Evolutionary conservation across 108 stramenopile species (phyloP).

Genomic region (Cyclotella cryptica): DNA sequence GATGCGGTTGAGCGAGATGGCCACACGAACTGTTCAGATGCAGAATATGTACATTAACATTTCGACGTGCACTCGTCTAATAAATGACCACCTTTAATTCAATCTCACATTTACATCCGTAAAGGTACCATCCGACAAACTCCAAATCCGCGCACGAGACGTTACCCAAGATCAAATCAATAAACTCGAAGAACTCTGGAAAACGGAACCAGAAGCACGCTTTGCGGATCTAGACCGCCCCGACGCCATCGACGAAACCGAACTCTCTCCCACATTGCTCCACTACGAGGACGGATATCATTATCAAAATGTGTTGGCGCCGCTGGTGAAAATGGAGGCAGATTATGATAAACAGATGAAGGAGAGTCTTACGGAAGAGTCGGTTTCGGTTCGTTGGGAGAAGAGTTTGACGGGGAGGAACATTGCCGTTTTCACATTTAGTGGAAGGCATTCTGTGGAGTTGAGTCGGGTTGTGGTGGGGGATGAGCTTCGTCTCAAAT

Average conservation of each 20-base stretch:
- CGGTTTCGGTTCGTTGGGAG: conserved; percentile 92
- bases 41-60: not conserved
- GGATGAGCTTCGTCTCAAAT: conserved; percentile 93
- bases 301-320: conserved; percentile 97
- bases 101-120: not conserved
- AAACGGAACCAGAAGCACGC: conserved; percentile 88
- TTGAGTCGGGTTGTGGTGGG: conserved; percentile 90
- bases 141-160: conserved; percentile 82
- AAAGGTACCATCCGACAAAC: conserved; percentile 79
- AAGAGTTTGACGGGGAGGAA: conserved; percentile 87
- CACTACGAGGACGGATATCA: conserved; percentile 98
- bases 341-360: conserved; percentile 97
- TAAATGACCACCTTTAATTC: not conserved
- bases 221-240: conserved; percentile 92
- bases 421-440: conserved; percentile 87
- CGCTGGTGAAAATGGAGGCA: conserved; percentile 97
- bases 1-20: not conserved
- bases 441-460: conserved; percentile 71
- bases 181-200: conserved; percentile 96
- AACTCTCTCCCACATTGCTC: conserved; percentile 83
- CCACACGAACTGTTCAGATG: not conserved
- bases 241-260: conserved; percentile 87
- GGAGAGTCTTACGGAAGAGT: conserved; percentile 91
- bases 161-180: conserved; percentile 91
- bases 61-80: not conserved